A percentile compares a stretch with the other conserved stretches of the same genome.
Evolutionary conservation across 192 early-diverging fungal genomes (phyloP).

Genomic region (Backusella australiensis): DNA sequence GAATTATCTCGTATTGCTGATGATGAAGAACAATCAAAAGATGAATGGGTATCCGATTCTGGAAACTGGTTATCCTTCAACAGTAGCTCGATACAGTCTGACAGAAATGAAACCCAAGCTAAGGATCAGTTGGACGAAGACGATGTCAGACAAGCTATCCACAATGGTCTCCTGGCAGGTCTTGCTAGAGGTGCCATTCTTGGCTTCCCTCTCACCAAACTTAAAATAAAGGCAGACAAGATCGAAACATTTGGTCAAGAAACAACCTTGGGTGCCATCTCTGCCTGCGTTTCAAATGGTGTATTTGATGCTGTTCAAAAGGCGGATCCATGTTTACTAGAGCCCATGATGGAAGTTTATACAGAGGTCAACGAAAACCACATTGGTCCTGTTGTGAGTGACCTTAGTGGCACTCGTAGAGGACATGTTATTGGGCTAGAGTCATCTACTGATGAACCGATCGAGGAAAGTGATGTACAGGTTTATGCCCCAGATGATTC

Average conservation of each 20-base stretch:
- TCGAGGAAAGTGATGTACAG: slow-evolving; percentile 36
- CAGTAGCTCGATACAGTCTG: slow-evolving; percentile 18
- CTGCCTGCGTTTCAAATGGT: slow-evolving; percentile 62
- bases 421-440: slow-evolving; percentile 69
- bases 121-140: slow-evolving; percentile 18
- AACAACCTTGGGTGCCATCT: slow-evolving; percentile 58
- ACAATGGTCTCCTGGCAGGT: slow-evolving; percentile 64
- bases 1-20: slow-evolving; percentile 49
- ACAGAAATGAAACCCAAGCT: neutral
- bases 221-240: slow-evolving; percentile 51
- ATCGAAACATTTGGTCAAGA: slow-evolving; percentile 56
- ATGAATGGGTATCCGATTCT: slow-evolving; percentile 33
- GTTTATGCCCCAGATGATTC: slow-evolving; percentile 51
- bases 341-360: slow-evolving; percentile 81
- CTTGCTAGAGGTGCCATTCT: slow-evolving; percentile 75
- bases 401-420: slow-evolving; percentile 74
- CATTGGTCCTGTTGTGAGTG: slow-evolving; percentile 78
- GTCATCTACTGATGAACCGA: slow-evolving; percentile 31
- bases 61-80: slow-evolving; percentile 37
- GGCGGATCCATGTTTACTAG: slow-evolving; percentile 52
- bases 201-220: slow-evolving; percentile 70
- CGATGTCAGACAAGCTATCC: slow-evolving; percentile 49
- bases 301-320: slow-evolving; percentile 53
- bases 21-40: slow-evolving; percentile 15
- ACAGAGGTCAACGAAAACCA: slow-evolving; percentile 68